These are phyloP conservation scores for Pochonia chlamydosporia DNA, from an alignment of 2,329 filamentous ascomycete species.

Conservation along the genomic window DNA sequence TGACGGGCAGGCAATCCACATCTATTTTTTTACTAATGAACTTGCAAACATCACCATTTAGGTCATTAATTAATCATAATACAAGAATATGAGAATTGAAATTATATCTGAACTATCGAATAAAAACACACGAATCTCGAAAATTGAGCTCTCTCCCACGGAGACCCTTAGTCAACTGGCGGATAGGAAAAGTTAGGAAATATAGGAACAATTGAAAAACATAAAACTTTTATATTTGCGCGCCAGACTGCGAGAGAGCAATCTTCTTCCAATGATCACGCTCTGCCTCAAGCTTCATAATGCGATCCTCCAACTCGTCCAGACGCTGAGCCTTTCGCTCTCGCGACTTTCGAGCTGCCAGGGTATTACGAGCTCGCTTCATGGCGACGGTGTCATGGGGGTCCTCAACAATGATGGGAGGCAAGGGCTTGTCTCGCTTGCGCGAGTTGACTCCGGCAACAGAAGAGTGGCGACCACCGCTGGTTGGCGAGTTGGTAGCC, in stretches of 20 bases:
- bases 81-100: not conserved
- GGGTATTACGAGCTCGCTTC: constrained; percentile 90
- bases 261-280: constrained; percentile 60
- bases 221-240: constrained; percentile 4
- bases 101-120: not conserved
- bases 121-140: not conserved
- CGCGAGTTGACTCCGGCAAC: constrained; percentile 66
- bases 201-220: not conserved
- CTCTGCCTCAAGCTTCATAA: constrained; percentile 62
- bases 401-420: constrained; percentile 72
- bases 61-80: not conserved
- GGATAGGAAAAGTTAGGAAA: not conserved
- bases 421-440: constrained; percentile 74
- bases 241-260: constrained; percentile 33
- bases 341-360: constrained; percentile 89
- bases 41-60: too few species aligned
- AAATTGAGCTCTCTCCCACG: not conserved
- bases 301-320: constrained; percentile 67
- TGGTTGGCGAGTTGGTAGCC: constrained; percentile 38
- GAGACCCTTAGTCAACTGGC: not conserved
- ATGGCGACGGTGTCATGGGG: constrained; percentile 68
- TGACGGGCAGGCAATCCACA: too few species aligned
- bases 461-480: constrained; percentile 55
- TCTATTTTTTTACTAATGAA: too few species aligned
- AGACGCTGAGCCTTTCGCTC: constrained; percentile 76